Evolutionary conservation across 495 filamentous ascomycete genomes (phyloP), one percentile per base, ranked within the genome.

Genomic region (Massariosphaeria phaeospora): DNA sequence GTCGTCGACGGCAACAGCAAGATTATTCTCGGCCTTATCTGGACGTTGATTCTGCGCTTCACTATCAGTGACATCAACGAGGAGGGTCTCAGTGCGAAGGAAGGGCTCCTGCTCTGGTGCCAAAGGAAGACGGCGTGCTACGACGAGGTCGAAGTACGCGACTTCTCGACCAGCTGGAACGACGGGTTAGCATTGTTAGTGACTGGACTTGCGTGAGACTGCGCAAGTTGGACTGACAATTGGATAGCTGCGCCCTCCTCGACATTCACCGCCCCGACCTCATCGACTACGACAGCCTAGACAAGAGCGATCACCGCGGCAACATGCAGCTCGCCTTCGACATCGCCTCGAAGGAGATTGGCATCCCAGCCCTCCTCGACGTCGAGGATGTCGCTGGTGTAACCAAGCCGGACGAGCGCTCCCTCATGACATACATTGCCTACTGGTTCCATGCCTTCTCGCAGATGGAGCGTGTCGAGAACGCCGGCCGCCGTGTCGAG

Each of bases 361-460:
- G 94, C 33, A 98, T 98, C 45, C 93, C 93, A 11, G 89, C 91
- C 61, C 73, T 98, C 57, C 80, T 98, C 26, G 93, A 98, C 67
- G 93, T 97, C 2, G 93, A 98, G 69, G 93, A 98, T 74, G 94
- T 97, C 24, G 95, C 89, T 69, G 93, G 97, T 68, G 93, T 98
- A 12, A 81, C 89, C 10, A 91, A 88, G 69, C 93, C 93, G 11
- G 93, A 98, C 63, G 93, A 98, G 69, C 85, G 89, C 52, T 91
- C 86, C 61, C 77, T 98, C 67, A 97, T 98, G 91, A 98, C 93
- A 5, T 98, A 98, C 66, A 97, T 98, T 60, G 93, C 93, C 54
- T 97, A 97, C 70, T 98, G 94, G 93, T 98, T 97, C 78, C 93
- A 98, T 64, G 94, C 93, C 52, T 98, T 98, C 65, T 96, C 91